These are phyloP conservation scores for Penicillium polonicum DNA, from an alignment of 2,329 filamentous ascomycete species.

Conservation along the genomic window DNA sequence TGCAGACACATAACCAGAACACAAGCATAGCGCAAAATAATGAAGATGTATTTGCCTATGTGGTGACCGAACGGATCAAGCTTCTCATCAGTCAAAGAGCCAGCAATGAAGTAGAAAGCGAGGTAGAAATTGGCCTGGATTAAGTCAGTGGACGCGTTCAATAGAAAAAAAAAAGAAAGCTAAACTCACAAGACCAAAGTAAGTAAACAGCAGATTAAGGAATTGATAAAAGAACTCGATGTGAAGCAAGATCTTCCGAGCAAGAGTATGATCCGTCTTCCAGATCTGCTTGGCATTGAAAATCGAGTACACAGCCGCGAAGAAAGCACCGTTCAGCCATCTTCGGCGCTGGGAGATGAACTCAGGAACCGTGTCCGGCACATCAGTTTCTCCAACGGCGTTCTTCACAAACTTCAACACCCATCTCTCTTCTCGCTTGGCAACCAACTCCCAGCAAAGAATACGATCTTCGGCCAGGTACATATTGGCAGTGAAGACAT, in stretches of 20 bases:
- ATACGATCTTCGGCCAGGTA: slow-evolving; percentile 98
- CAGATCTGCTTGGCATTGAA: slow-evolving; percentile 94
- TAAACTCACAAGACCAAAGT: slow-evolving; percentile 72
- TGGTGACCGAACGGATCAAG: slow-evolving; percentile 90
- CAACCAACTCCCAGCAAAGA: slow-evolving; percentile 95
- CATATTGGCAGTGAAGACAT: slow-evolving; percentile 99
- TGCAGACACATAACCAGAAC: slow-evolving; percentile 88
- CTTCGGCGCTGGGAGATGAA: slow-evolving; percentile 95
- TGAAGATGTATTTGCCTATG: slow-evolving; percentile 81
- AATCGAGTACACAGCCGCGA: slow-evolving; percentile 94
- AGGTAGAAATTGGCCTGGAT: slow-evolving; percentile 88
- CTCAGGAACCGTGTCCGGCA: slow-evolving; percentile 90
- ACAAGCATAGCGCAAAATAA: slow-evolving; percentile 78
- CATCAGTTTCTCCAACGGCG: slow-evolving; percentile 95
- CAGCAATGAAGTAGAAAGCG: slow-evolving; percentile 96
- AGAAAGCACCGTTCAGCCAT: slow-evolving; percentile 99
- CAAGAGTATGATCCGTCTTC: slow-evolving; percentile 84
- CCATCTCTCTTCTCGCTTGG: slow-evolving; percentile 92
- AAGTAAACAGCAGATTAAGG: slow-evolving; percentile 89
- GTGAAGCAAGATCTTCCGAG: slow-evolving; percentile 86
- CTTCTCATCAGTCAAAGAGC: slow-evolving; percentile 73
- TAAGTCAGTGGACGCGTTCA: slow-evolving; percentile 13
- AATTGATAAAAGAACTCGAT: slow-evolving; percentile 96
- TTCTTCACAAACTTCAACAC: slow-evolving; percentile 97
- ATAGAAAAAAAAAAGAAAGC: background rate